These are phyloP conservation scores for Talaromyces trachyspermus DNA, from an alignment of 495 filamentous ascomycete genomes.

Conservation along the genomic window DNA sequence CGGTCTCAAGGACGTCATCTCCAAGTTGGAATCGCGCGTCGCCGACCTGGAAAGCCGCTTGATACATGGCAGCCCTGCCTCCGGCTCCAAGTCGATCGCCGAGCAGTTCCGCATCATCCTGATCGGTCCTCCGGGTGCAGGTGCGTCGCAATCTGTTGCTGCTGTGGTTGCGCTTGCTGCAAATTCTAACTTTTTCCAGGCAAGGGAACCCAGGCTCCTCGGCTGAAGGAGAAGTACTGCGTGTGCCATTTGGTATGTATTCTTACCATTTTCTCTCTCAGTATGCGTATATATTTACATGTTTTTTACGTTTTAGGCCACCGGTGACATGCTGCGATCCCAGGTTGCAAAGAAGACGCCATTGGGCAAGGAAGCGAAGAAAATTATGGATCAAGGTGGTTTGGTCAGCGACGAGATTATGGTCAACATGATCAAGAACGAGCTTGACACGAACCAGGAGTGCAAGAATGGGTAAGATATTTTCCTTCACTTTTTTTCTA, in stretches of 20 bases:
- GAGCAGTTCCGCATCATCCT: constrained; percentile 86
- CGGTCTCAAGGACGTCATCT: constrained; percentile 67
- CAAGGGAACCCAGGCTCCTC: constrained; percentile 98
- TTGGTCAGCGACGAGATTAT: constrained; percentile 99
- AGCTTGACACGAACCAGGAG: constrained; percentile 87
- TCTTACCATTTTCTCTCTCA: constrained; percentile 4
- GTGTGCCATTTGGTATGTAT: constrained; percentile 87
- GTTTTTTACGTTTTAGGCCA: constrained; percentile 58
- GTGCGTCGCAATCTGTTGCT: constrained; percentile 39
- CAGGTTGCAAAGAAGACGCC: constrained; percentile 98
- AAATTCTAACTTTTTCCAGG: constrained; percentile 46
- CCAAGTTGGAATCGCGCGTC: constrained; percentile 77
- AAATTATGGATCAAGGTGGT: constrained; percentile 99
- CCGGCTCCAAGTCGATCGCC: constrained; percentile 39
- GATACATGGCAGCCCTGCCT: constrained; percentile 40
- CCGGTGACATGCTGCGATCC: constrained; percentile 97
- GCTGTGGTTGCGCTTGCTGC: constrained; percentile 11
- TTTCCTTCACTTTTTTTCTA: constrained; percentile 7
- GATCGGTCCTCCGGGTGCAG: constrained; percentile 95
- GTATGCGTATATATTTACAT: constrained; percentile 6
- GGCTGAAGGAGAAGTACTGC: constrained; percentile 94
- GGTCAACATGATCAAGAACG: constrained; percentile 97
- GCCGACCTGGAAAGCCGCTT: constrained; percentile 65
- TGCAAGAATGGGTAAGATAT: constrained; percentile 87
- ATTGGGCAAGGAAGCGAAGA: constrained; percentile 94